Evolutionary conservation across 257 asterid genomes (phyloP).

Genomic region (Linaria vulgaris): DNA sequence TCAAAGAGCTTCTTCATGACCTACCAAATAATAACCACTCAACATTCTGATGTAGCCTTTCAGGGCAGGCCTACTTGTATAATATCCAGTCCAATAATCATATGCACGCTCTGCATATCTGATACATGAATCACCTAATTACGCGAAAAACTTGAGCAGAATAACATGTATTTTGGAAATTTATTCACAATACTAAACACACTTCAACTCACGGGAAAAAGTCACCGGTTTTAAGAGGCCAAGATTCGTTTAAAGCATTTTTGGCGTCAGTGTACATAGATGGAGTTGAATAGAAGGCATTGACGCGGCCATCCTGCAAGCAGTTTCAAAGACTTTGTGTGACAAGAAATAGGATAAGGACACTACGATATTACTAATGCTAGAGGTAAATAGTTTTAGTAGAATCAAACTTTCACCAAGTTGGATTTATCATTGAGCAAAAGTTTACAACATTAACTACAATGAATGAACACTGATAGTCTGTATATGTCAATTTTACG

Average conservation of each 20-base stretch:
- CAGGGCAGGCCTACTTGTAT: conserved; percentile 49
- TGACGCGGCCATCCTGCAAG: conserved; percentile 54
- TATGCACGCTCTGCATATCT: conserved; percentile 48
- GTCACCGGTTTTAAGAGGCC: conserved; percentile 53
- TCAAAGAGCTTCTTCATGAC: conserved; percentile 2
- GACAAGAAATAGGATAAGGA: neutral
- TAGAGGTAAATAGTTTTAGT: too few relatives aligned
- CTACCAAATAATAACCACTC: conserved; percentile 51
- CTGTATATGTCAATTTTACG: too few relatives aligned
- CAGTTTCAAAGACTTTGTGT: neutral
- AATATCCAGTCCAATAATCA: conserved; percentile 58
- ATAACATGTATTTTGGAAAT: too few relatives aligned
- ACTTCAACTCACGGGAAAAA: conserved; percentile 46
- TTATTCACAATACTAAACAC: too few relatives aligned
- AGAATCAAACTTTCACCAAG: too few relatives aligned
- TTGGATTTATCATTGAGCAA: too few relatives aligned
- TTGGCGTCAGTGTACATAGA: conserved; percentile 52
- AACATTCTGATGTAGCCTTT: conserved; percentile 42
- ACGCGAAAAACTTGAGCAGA: conserved; percentile 7
- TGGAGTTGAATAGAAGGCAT: conserved; percentile 52
- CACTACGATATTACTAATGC: too few relatives aligned
- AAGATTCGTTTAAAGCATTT: conserved; percentile 35
- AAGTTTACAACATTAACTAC: too few relatives aligned
- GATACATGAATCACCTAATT: conserved; percentile 12
- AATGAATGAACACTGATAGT: too few relatives aligned